These are phyloP conservation scores for Scytalidium sp. DNA, from an alignment of 2,329 filamentous ascomycete genomes.

Conservation along the genomic window DNA sequence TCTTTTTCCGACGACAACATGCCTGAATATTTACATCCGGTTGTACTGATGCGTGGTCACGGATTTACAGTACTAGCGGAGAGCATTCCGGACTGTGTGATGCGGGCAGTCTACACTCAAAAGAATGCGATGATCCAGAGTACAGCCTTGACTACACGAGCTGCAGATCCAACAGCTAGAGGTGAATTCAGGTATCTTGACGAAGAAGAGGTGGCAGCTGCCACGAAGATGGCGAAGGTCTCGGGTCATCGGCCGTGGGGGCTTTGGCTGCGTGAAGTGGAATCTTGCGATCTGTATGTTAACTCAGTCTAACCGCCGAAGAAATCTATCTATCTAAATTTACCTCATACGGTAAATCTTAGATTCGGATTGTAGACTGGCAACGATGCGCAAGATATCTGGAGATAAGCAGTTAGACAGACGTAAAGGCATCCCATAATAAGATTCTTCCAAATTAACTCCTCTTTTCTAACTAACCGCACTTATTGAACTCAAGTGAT, in stretches of 20 bases:
- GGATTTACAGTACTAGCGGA: constrained; percentile 38
- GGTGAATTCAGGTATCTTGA: constrained; percentile 14
- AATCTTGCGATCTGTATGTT: constrained; percentile 21
- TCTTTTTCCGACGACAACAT: constrained; percentile 23
- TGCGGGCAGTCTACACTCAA: constrained; percentile 40
- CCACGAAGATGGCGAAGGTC: constrained; percentile 23
- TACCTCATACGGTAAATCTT: too few species aligned
- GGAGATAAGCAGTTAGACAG: too few species aligned
- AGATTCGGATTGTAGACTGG: too few species aligned
- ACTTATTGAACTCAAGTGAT: too few species aligned
- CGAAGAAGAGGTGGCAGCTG: constrained; percentile 18
- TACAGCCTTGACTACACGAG: constrained; percentile 28
- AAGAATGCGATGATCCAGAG: constrained; percentile 40
- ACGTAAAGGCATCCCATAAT: too few species aligned
- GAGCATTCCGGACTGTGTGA: constrained; percentile 37
- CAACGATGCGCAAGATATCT: too few species aligned
- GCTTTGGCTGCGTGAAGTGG: constrained; percentile 28
- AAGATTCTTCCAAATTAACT: too few species aligned
- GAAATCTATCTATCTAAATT: too few species aligned
- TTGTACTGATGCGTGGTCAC: constrained; percentile 43
- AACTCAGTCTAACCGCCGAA: constrained; percentile 3
- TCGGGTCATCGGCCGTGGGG: constrained; percentile 26
- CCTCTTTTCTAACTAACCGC: too few species aligned
- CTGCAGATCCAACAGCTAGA: background rate
- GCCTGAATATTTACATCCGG: constrained; percentile 15